phyloP scores from a whole-genome alignment of 225 moss, liverwort and hornwort genomes.

The Polytrichum commune region DNA sequence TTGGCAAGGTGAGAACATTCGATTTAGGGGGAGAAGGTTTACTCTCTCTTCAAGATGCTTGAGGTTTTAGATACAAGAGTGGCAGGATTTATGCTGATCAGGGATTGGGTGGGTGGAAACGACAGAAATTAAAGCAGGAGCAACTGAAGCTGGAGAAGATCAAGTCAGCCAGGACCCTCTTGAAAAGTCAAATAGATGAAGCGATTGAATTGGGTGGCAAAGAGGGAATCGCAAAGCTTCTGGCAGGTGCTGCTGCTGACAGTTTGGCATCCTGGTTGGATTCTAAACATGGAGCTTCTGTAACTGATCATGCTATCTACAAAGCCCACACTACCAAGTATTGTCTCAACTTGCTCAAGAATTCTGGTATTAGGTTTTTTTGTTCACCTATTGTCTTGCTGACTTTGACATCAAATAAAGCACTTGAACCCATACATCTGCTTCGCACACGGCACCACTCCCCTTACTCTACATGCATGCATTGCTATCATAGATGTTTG shows the following conservation, averaged over 20 bases:
- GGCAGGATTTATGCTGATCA: background rate
- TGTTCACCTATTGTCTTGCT: background rate
- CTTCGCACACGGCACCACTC: background rate
- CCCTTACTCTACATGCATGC: background rate
- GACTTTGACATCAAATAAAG: background rate
- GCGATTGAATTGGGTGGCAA: slow-evolving; percentile 53
- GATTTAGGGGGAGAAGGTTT: too few species aligned
- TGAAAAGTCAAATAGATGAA: slow-evolving; percentile 36
- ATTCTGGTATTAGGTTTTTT: slow-evolving; percentile 3
- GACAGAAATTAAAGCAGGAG: slow-evolving; percentile 84
- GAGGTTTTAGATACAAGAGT: too few species aligned
- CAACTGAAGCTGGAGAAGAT: slow-evolving; percentile 64
- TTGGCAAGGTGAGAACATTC: too few species aligned
- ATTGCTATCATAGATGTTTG: background rate
- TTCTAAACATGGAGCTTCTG: slow-evolving; percentile 50
- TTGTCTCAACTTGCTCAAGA: slow-evolving; percentile 4
- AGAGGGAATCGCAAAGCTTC: slow-evolving; percentile 59
- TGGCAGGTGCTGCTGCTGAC: slow-evolving; percentile 59
- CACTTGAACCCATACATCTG: too few species aligned
- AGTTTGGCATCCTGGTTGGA: slow-evolving; percentile 81
- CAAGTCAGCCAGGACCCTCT: slow-evolving; percentile 34
- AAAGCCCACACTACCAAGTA: slow-evolving; percentile 81
- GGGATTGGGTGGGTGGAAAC: slow-evolving; percentile 1
- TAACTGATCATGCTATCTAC: slow-evolving; percentile 81
- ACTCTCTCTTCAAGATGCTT: too few species aligned